These are phyloP conservation scores for Cylindrodendrum hubeiense DNA, from an alignment of 2,329 filamentous ascomycete genomes.

Conservation along the genomic window DNA sequence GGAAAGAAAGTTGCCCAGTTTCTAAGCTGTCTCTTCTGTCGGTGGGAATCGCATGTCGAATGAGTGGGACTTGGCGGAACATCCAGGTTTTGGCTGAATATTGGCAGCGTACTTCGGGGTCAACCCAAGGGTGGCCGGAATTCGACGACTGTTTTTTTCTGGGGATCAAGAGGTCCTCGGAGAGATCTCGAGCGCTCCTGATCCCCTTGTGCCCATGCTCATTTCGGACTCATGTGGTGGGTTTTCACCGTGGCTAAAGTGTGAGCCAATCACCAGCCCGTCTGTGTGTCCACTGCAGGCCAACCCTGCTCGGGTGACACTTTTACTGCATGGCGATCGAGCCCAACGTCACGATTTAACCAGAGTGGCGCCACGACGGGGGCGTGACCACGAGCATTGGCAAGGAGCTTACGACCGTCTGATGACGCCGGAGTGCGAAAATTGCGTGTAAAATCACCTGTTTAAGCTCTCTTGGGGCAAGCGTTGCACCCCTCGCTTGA, in stretches of 20 bases:
- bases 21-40: background rate
- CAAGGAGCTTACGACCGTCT: background rate
- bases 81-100: background rate
- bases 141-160: slow-evolving; percentile 25
- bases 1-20: background rate
- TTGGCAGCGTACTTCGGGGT: background rate
- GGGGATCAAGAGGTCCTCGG: slow-evolving; percentile 37
- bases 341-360: slow-evolving; percentile 12
- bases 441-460: background rate
- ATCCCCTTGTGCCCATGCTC: background rate
- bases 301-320: slow-evolving; percentile 16
- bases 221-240: background rate
- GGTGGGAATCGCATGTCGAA: background rate
- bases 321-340: slow-evolving; percentile 7
- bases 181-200: slow-evolving; percentile 30
- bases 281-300: background rate
- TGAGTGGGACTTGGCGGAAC: background rate
- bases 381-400: slow-evolving; percentile 19
- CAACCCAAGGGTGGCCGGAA: slow-evolving; percentile 34
- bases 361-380: slow-evolving; percentile 19
- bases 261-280: slow-evolving; percentile 7
- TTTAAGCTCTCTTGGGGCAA: background rate
- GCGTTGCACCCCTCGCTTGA: background rate
- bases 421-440: background rate
- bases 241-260: slow-evolving; percentile 18